Evolutionary conservation across 306 rosid genomes (phyloP).

Genomic region (Delonix regia): DNA sequence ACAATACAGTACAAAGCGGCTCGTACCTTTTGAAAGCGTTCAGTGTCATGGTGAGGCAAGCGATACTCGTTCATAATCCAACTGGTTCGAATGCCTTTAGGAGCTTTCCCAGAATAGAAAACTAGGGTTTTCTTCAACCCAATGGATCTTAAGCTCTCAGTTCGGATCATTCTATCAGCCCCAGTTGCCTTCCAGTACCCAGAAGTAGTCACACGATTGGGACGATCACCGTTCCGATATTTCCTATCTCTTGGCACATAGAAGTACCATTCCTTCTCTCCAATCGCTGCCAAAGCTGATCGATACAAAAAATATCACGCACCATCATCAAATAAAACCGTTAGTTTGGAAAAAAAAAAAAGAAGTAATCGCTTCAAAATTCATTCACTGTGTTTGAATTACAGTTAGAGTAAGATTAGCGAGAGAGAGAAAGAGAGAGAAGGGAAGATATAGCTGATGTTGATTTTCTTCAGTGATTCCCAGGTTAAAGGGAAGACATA

Average conservation of each 20-base stretch:
- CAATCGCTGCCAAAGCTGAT: conserved; percentile 91
- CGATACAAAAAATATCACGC: neutral
- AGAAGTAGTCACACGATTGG: conserved; percentile 90
- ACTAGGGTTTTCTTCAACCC: conserved; percentile 99
- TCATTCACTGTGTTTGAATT: too few species aligned
- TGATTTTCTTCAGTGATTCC: too few species aligned
- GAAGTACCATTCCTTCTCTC: conserved; percentile 98
- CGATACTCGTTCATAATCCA: conserved; percentile 99
- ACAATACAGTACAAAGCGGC: too few species aligned
- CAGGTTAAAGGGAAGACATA: too few species aligned
- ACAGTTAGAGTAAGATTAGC: too few species aligned
- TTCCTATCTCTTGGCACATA: conserved; percentile 93
- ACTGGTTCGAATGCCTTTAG: conserved; percentile 92
- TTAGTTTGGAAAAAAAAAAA: too few species aligned
- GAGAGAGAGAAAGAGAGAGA: too few species aligned
- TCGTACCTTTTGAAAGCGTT: conserved; percentile 84
- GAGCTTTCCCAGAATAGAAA: conserved; percentile 97
- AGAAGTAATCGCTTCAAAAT: too few species aligned
- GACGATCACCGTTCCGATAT: conserved; percentile 91
- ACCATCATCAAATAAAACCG: too few species aligned
- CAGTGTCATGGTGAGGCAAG: conserved; percentile 90
- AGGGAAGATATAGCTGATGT: too few species aligned
- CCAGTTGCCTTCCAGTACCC: conserved; percentile 99
- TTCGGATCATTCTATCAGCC: conserved; percentile 89
- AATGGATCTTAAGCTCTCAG: conserved; percentile 76